A percentile compares a stretch with the other conserved stretches of the same genome.
These are phyloP conservation scores for Lipomyces kockii DNA, from an alignment of 805 yeast species.

Conservation along the genomic window DNA sequence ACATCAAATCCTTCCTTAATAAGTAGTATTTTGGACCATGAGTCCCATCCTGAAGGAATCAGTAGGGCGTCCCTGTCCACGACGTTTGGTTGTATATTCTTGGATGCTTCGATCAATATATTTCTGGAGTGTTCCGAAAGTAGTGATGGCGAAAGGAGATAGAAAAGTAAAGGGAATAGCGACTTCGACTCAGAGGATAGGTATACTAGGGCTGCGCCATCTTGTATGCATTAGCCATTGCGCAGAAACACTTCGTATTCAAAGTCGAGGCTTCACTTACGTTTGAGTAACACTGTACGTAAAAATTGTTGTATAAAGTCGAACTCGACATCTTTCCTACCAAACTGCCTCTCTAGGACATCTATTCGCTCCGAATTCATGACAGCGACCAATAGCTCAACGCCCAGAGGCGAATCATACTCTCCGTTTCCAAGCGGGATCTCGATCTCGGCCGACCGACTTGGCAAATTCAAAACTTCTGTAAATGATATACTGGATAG, in stretches of 20 bases:
- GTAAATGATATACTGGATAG: constrained; percentile 33
- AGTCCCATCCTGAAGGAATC: constrained; percentile 48
- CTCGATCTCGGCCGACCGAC: constrained; percentile 25
- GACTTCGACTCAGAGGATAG: constrained; percentile 22
- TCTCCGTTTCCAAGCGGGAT: constrained; percentile 43
- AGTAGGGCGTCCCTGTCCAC: constrained; percentile 38
- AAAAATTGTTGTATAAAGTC: constrained; percentile 43
- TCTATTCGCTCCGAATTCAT: constrained; percentile 38
- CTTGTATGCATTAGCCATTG: neutral
- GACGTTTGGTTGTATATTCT: constrained; percentile 33
- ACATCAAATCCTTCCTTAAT: constrained; percentile 39
- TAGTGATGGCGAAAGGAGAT: constrained; percentile 25
- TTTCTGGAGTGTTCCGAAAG: constrained; percentile 6
- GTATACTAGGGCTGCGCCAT: constrained; percentile 30
- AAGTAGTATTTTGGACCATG: constrained; percentile 42
- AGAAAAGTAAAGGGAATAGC: constrained; percentile 25
- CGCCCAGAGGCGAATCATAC: constrained; percentile 41
- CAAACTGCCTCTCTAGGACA: constrained; percentile 31
- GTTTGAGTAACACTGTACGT: constrained; percentile 39
- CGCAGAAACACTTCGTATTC: neutral
- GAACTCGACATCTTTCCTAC: constrained; percentile 39
- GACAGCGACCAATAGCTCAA: constrained; percentile 39
- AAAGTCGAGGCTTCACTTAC: constrained; percentile 13
- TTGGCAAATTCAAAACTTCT: constrained; percentile 16
- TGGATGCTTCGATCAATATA: constrained; percentile 17